These are phyloP conservation scores for Claviceps africana DNA, from an alignment of 2,329 filamentous ascomycete genomes.

Conservation along the genomic window DNA sequence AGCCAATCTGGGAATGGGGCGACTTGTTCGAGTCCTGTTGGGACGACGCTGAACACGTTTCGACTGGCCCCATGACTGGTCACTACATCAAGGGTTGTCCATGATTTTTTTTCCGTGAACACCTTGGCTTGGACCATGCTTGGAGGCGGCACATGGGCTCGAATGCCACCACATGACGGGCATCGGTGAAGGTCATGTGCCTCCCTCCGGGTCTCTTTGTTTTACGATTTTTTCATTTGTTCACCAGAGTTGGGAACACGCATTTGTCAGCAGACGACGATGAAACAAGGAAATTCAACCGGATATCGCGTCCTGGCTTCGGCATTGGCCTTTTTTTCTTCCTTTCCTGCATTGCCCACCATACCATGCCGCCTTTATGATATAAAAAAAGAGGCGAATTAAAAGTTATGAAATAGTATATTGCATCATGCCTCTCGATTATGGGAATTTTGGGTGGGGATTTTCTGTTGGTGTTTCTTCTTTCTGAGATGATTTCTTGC, in stretches of 20 bases:
- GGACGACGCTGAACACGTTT: neutral
- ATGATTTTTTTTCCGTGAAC: neutral
- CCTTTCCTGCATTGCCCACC: neutral
- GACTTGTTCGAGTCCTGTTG: neutral
- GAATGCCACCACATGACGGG: too few relatives aligned
- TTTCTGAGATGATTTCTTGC: constrained; percentile 22
- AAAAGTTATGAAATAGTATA: constrained; percentile 16
- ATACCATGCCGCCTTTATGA: constrained; percentile 4
- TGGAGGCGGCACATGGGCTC: neutral
- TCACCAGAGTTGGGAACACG: neutral
- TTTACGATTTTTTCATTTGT: constrained; percentile 1
- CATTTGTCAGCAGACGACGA: neutral
- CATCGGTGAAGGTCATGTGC: neutral
- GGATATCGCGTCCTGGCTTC: neutral
- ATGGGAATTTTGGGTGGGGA: constrained; percentile 8
- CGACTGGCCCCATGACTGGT: neutral
- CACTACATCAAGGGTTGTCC: neutral
- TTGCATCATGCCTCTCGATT: constrained; percentile 13
- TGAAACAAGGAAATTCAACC: neutral
- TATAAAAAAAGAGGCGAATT: constrained; percentile 6
- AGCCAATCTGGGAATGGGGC: neutral
- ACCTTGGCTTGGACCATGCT: neutral
- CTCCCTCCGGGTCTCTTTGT: neutral
- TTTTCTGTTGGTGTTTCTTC: neutral
- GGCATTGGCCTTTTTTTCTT: neutral